Percentiles rank a stretch among this genome's conserved stretches.
Conservation (phyloP, 306 rosid genomes). For the Begonia fuchsioides region DNA sequence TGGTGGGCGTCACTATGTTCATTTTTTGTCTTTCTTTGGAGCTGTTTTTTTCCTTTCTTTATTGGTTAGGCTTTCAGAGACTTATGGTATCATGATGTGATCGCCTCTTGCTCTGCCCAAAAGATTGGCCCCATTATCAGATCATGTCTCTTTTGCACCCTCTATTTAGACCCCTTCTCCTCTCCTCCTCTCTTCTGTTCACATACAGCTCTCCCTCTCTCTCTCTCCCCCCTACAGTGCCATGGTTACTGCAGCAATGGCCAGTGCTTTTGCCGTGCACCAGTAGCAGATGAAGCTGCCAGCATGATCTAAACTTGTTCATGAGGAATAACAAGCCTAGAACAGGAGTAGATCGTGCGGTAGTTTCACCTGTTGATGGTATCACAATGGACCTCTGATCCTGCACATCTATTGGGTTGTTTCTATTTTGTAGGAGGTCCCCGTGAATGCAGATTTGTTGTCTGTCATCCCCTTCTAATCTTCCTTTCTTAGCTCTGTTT, state of each 20-base stretch:
- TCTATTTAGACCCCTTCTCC: conserved; percentile 26
- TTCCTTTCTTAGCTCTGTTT: too few relatives aligned
- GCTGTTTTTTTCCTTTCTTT: conserved; percentile 23
- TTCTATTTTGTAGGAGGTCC: too few relatives aligned
- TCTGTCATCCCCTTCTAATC: too few relatives aligned
- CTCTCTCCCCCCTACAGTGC: background rate
- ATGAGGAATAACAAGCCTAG: conserved; percentile 13
- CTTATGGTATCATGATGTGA: too few relatives aligned
- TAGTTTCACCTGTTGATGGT: conserved; percentile 62
- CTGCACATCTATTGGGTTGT: too few relatives aligned
- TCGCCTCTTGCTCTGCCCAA: too few relatives aligned
- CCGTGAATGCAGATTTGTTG: too few relatives aligned
- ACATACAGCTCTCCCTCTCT: background rate
- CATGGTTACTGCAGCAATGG: background rate
- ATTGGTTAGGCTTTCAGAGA: too few relatives aligned
- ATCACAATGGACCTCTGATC: conserved; percentile 19
- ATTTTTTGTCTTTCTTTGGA: conserved; percentile 45
- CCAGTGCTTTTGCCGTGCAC: conserved; percentile 27
- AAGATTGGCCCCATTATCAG: too few relatives aligned
- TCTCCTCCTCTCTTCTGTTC: conserved; percentile 12
- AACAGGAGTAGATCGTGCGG: conserved; percentile 73
- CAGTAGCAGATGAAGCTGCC: conserved; percentile 62
- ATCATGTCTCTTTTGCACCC: conserved; percentile 1
- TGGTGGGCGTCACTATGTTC: conserved; percentile 38
- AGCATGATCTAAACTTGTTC: conserved; percentile 57